Conservation (phyloP, 2,329 filamentous ascomycete genomes). For the Penicillium sp. region DNA sequence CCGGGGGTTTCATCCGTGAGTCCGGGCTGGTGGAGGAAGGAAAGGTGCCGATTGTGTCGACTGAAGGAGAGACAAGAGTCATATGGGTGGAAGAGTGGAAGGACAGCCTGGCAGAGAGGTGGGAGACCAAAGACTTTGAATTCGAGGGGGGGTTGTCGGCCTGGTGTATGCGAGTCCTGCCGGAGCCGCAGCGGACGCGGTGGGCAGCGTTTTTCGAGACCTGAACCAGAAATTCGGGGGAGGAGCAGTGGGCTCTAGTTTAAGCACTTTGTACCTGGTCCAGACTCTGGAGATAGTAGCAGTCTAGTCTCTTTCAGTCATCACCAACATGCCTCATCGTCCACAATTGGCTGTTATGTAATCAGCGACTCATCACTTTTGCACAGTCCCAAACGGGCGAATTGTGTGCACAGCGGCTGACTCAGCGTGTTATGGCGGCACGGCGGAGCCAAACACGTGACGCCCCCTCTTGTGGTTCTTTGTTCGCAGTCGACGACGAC, state of each 20-base stretch:
- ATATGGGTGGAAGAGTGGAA: conserved; percentile 21
- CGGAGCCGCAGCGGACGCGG: background rate
- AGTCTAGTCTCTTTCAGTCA: no score
- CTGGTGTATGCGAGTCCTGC: background rate
- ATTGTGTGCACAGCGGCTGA: background rate
- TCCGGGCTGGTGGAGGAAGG: background rate
- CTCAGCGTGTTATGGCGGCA: background rate
- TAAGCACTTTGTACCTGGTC: no score
- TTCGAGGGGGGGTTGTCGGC: background rate
- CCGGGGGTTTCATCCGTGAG: background rate
- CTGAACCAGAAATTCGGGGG: background rate
- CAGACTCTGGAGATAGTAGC: no score
- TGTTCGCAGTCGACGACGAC: background rate
- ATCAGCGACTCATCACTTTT: background rate
- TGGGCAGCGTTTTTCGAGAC: conserved; percentile 1
- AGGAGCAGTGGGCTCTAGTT: background rate
- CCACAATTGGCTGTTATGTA: background rate
- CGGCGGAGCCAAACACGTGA: background rate
- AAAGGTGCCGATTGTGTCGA: background rate
- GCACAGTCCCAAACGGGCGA: background rate
- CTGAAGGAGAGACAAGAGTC: background rate
- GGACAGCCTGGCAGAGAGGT: conserved; percentile 17
- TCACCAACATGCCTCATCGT: no score
- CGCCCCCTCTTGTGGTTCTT: background rate
- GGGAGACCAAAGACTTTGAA: conserved; percentile 5